phyloP scores from a whole-genome alignment of 208 protist genomes.

The Trypanosoma scelopori region DNA sequence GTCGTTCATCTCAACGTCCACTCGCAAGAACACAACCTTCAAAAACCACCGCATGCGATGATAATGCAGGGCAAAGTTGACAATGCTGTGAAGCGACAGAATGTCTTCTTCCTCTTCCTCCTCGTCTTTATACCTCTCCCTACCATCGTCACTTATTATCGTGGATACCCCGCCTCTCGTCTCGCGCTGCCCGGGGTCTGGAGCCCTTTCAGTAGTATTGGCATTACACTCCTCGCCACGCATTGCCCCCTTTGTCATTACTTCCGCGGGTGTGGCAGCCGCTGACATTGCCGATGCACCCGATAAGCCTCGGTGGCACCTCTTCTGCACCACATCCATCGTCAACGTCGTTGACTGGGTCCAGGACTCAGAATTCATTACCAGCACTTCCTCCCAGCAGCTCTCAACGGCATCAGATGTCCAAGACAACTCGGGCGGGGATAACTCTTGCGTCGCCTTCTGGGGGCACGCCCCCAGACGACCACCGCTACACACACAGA shows the following conservation, averaged over 20 bases:
- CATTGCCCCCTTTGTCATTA: background rate
- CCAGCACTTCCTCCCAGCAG: conserved; percentile 18
- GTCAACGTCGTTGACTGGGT: background rate
- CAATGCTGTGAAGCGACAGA: conserved; percentile 31
- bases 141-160: background rate
- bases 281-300: background rate
- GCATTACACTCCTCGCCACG: background rate
- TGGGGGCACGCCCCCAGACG: conserved; percentile 26
- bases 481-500: conserved; percentile 41
- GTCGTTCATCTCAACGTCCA: conserved; percentile 28
- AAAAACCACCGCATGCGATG: conserved; percentile 50
- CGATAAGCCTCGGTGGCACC: too few species aligned
- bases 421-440: conserved; percentile 17
- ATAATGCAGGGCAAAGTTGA: conserved; percentile 60
- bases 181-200: background rate
- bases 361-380: conserved; percentile 17
- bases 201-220: background rate
- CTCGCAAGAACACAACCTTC: conserved; percentile 41
- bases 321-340: too few species aligned
- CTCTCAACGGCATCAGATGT: conserved; percentile 1
- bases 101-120: conserved; percentile 11
- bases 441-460: conserved; percentile 5
- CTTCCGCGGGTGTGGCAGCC: background rate
- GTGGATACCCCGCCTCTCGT: background rate
- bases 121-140: background rate